Evolutionary conservation across 768 basidiomycete species (phyloP).

Genomic region (Boletus rufocinnamomeus): DNA sequence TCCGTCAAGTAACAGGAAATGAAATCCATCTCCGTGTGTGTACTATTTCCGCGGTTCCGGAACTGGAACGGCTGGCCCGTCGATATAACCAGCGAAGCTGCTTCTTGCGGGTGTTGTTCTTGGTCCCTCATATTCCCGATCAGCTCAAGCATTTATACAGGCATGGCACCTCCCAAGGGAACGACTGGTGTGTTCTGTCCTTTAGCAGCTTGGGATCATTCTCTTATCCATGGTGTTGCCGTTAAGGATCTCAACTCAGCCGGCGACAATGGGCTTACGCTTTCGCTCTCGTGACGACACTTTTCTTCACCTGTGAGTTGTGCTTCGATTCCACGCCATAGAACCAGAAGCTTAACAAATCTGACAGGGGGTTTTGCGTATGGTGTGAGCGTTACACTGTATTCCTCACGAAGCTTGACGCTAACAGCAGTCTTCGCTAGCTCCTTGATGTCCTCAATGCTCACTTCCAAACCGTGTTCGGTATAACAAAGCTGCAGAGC

Average conservation of each 20-base stretch:
- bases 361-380: constrained; percentile 66
- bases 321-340: neutral
- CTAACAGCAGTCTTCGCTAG: constrained; percentile 37
- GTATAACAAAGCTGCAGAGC: constrained; percentile 67
- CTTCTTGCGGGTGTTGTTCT: constrained; percentile 4
- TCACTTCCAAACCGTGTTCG: constrained; percentile 72
- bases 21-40: neutral
- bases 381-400: constrained; percentile 44
- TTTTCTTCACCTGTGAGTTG: constrained; percentile 71
- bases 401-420: neutral
- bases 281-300: constrained; percentile 68
- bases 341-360: neutral
- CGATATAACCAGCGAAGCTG: constrained; percentile 15
- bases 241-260: constrained; percentile 42
- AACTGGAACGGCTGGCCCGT: constrained; percentile 1
- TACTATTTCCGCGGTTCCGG: constrained; percentile 8
- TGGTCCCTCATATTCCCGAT: constrained; percentile 5
- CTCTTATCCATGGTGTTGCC: neutral
- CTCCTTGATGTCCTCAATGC: constrained; percentile 69
- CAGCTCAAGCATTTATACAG: neutral
- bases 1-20: neutral
- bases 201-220: neutral
- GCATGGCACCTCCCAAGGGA: constrained; percentile 42
- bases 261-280: constrained; percentile 53
- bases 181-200: constrained; percentile 40